A percentile compares a stretch with the other conserved stretches of the same genome.
phyloP scores from a whole-genome alignment of 148 eudicot genomes.

The Bassia scoparia region DNA sequence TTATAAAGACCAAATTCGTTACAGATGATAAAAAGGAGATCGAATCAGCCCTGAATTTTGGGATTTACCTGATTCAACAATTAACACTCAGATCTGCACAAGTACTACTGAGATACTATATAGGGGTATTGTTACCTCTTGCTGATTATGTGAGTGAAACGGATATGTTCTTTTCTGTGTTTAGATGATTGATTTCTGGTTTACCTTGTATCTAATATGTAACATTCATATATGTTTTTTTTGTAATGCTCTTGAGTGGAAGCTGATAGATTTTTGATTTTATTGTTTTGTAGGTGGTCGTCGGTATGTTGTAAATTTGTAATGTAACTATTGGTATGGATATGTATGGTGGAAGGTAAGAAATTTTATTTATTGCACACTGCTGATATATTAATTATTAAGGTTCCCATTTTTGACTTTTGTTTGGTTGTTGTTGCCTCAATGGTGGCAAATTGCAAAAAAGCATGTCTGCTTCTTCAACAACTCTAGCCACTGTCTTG shows the following conservation, averaged over 20 bases:
- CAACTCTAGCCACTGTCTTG: neutral
- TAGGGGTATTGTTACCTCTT: no score
- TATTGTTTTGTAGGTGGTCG: conserved; percentile 52
- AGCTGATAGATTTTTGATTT: conserved; percentile 5
- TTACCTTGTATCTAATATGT: neutral
- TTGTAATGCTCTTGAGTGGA: neutral
- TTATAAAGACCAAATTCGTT: no score
- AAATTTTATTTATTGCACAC: neutral
- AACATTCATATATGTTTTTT: neutral
- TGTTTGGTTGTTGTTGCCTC: neutral
- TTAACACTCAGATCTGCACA: no score
- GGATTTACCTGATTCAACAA: no score
- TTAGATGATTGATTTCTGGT: no score
- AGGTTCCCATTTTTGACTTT: neutral
- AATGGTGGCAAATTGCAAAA: neutral
- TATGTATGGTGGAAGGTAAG: conserved; percentile 99
- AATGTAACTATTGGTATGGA: conserved; percentile 65
- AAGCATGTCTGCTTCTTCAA: no score
- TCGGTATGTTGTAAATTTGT: conserved; percentile 57
- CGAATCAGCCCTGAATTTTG: no score
- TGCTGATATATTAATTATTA: neutral
- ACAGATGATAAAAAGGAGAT: no score
- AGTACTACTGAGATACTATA: no score
- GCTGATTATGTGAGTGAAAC: no score
- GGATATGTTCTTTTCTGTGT: no score